Base-by-base conservation (phyloP, 1,284 basidiomycete species). In the Ceratobasidium sp. region DNA sequence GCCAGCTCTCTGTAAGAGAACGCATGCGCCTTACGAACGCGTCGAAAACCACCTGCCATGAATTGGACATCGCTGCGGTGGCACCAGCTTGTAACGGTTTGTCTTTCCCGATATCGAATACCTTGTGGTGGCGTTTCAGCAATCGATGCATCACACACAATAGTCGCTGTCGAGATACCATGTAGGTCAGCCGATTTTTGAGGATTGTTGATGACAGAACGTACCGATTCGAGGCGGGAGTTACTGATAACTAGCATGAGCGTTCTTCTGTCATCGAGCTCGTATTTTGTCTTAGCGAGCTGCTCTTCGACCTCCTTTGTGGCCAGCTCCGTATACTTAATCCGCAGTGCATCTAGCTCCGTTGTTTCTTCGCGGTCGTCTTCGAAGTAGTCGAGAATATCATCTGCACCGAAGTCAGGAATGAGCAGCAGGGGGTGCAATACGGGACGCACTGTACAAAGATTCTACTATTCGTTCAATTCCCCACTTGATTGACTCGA, bases 41-140 rank as follows among this genome's bases (percentile, higher is more conserved):
- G 35, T 67, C 65, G 26, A 67, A 67, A 37, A 67, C 28, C 28
- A 67, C 51, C 15, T 67, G 47, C 65, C 65, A 67, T 17, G 65
- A 53, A 20, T 67, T 51, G 65, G 10, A 35, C 65, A 67, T 67
- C 2, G 47, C 47, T 33, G 54, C 13, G 49, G 51, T 67, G 5
- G 28, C 65, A 28, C 49, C 47, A n/a, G 28, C 17, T 23, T 51
- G 65, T 20, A 67, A 35, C 10, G 65, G 65, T n/a, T 51, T 67
- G 47, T 51, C 47, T 23, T 54, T 67, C 15, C 65, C 47, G 26
- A 67, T 37, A 11, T 67, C 65, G 8, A 67, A 54, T 17, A 53
- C 17, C 33, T 67, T 37, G 35, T 53, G 49, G 31, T 67, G 65
- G 35, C 65, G 65, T 28, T 67, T 67, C 7, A 67, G 49, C 11